Percentiles rank a stretch among this genome's conserved stretches.
These are phyloP conservation scores for Pyrenophora seminiperda DNA, from an alignment of 2,329 filamentous ascomycete species.

Conservation along the genomic window DNA sequence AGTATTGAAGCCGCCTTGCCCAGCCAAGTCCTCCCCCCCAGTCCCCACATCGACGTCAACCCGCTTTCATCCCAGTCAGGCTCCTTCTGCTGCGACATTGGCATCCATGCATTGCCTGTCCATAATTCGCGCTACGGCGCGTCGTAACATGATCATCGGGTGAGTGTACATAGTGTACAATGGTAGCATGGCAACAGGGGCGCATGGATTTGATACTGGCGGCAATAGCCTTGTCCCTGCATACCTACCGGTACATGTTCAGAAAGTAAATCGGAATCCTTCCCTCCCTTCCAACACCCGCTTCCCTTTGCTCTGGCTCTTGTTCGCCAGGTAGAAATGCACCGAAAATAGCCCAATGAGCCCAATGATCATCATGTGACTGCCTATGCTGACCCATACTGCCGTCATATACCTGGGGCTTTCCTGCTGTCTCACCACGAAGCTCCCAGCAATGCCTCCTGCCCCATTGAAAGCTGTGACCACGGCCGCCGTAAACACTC, in stretches of 20 bases:
- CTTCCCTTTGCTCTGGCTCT: slow-evolving; percentile 54
- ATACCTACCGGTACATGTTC: slow-evolving; percentile 5
- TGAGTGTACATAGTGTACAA: no score
- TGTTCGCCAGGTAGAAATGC: slow-evolving; percentile 61
- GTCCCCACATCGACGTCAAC: slow-evolving; percentile 30
- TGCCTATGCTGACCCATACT: slow-evolving; percentile 69
- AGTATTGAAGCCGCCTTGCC: slow-evolving; percentile 12
- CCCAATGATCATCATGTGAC: slow-evolving; percentile 62
- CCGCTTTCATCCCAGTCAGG: slow-evolving; percentile 15
- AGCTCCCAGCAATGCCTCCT: slow-evolving; percentile 69
- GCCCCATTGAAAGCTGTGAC: slow-evolving; percentile 67
- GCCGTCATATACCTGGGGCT: slow-evolving; percentile 68
- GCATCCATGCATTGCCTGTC: no score
- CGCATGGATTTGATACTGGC: no score
- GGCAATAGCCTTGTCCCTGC: not conserved
- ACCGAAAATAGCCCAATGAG: slow-evolving; percentile 59
- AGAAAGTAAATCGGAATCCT: slow-evolving; percentile 55
- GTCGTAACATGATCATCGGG: no score
- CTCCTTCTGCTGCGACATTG: not conserved
- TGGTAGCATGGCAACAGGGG: no score
- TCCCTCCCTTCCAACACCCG: slow-evolving; percentile 57
- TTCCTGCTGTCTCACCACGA: slow-evolving; percentile 66
- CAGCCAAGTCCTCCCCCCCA: no score
- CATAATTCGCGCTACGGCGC: no score
- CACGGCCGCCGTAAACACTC: slow-evolving; percentile 64